Percentiles rank a stretch among this genome's conserved stretches.
Conservation (phyloP, 805 yeast genomes). For the Myxozyma sirexii region DNA sequence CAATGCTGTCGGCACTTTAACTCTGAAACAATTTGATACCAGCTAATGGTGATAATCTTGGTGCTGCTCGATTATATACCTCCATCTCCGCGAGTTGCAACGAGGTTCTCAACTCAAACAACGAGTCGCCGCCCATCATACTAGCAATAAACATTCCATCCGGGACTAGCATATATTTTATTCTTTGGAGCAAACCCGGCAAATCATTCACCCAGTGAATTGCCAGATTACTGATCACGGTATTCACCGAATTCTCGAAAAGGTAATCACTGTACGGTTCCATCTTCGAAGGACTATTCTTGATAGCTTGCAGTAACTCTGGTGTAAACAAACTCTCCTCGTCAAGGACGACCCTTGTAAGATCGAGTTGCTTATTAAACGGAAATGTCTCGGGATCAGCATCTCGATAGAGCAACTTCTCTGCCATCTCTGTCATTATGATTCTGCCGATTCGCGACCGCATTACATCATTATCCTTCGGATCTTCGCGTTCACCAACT, state of each 20-base stretch:
- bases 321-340: constrained; percentile 55
- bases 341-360: constrained; percentile 61
- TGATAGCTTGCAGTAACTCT: constrained; percentile 44
- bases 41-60: constrained; percentile 79
- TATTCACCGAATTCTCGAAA: constrained; percentile 54
- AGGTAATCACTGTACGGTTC: constrained; percentile 18
- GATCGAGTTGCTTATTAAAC: constrained; percentile 50
- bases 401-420: constrained; percentile 57
- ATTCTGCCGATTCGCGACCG: constrained; percentile 59
- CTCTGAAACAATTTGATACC: constrained; percentile 6
- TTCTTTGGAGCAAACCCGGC: constrained; percentile 61
- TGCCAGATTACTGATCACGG: constrained; percentile 70
- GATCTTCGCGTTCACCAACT: constrained; percentile 43
- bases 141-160: constrained; percentile 83
- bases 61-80: constrained; percentile 75
- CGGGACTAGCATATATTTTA: constrained; percentile 65
- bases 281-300: constrained; percentile 8
- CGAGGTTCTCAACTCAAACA: constrained; percentile 79
- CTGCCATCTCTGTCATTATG: constrained; percentile 68
- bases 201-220: constrained; percentile 86
- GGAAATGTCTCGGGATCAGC: constrained; percentile 42
- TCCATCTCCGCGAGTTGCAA: constrained; percentile 83
- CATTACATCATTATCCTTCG: constrained; percentile 52
- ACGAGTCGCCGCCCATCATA: constrained; percentile 80
- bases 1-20: not conserved